phyloP scores from a whole-genome alignment of 192 early-diverging fungal species.

The Backusella liffmaniae region DNA sequence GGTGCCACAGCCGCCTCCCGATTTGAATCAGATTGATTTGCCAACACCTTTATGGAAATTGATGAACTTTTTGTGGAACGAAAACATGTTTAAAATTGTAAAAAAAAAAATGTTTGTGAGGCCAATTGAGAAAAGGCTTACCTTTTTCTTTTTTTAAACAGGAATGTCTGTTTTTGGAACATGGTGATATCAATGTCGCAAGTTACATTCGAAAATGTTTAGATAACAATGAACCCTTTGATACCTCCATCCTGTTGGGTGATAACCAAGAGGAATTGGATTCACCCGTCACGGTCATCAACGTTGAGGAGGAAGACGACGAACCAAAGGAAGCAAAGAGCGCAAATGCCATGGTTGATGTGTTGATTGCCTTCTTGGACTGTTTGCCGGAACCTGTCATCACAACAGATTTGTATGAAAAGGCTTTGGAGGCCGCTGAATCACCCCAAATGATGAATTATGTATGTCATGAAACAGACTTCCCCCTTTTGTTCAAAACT shows the following conservation, averaged over 20 bases:
- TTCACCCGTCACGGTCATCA: background rate
- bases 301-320: background rate
- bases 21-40: conserved; percentile 6
- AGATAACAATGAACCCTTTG: conserved; percentile 72
- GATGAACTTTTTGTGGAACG: conserved; percentile 66
- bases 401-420: conserved; percentile 57
- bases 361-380: conserved; percentile 67
- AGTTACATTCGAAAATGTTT: conserved; percentile 76
- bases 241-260: conserved; percentile 45
- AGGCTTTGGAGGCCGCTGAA: conserved; percentile 58
- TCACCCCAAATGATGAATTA: conserved; percentile 40
- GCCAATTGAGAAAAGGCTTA: background rate
- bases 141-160: conserved; percentile 35
- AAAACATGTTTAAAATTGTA: conserved; percentile 62
- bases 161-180: conserved; percentile 62
- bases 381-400: conserved; percentile 76
- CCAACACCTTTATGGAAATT: conserved; percentile 55
- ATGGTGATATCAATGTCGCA: conserved; percentile 62
- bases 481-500: too few relatives aligned
- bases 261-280: background rate
- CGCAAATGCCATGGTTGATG: conserved; percentile 71
- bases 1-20: background rate
- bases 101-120: background rate
- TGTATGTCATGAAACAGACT: background rate
- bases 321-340: conserved; percentile 43